Base-by-base conservation (phyloP, 1,139 yeast genomes). In the Geotrichum reessii region DNA sequence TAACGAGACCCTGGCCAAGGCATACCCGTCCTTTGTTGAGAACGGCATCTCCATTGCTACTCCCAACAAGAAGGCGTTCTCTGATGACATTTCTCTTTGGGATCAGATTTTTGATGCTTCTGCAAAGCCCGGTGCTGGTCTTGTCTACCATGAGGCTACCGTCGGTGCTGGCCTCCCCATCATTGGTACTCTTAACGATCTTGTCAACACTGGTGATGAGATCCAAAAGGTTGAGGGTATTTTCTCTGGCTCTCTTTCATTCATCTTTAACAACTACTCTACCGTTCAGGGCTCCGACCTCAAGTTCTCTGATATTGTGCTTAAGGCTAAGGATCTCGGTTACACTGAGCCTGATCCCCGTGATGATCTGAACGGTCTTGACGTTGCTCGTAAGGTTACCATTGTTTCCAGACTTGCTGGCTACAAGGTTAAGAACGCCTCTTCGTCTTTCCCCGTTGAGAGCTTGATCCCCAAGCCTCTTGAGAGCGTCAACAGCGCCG, bases 301-400 rank as follows among this genome's bases (percentile, higher is more conserved):
- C 63, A 86, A 86, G 71, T 93, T 92, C 71, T 90, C 97, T 33
- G 96, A 92, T 59, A 86, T 95, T 55, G 99, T 93, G 59, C 78
- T 81, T 64, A 84, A 84, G 56, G 99, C 99, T 53, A 92, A 92
- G 75, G 76, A 84, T 52, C 80, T 90, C 66, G 99, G 99, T 53
- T 93, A 90, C 81, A 93, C 98, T 50, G 99, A 95, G 75, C 99
- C 99, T 55, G 99, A 93, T 73, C 99, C 99, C 73, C 85, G 99
- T 76, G 99, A 93, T 72, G 99, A 93, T 72, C 82, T 93, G 74
- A 93, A 93, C 73, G 99, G 99, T 61, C 81, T 93, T 72, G 99
- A 93, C 70, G 97, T 93, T 62, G 99, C 99, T 48, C 86, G 99
- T 80, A 93, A 93, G 74, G 97, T 93, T 42, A 91, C 99, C 31